Base-by-base conservation (phyloP, 805 yeast species). In the Starmerella ratchasimensis region DNA sequence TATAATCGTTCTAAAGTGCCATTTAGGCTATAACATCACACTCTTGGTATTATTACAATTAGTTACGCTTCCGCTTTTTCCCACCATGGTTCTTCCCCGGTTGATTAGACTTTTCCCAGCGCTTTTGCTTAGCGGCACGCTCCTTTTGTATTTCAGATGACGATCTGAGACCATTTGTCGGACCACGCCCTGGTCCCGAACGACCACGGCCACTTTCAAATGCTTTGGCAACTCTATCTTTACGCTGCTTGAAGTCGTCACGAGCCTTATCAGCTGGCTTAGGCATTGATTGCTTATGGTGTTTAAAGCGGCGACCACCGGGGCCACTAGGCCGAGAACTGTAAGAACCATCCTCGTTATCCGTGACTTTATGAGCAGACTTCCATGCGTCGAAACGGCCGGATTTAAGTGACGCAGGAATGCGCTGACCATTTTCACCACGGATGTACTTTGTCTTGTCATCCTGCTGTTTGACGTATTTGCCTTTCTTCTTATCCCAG, bases 351-450 rank as follows among this genome's bases (percentile, higher is more conserved):
- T 31, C 34, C 11, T 24, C 27, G 17, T 32, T 5, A 35, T 61
- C 62, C 23, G 53, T 50, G 32, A 73, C 66, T 37, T 67, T 65
- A 57, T 83, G 71, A 27, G 74, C 72, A 46, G 74, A 68, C 55
- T 80, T 80, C 99, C 99, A 90, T 30, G 76, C 78, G 38, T 86
- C 97, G 53, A 74, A 90, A 47, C 82, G 74, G 32, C 99, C 99
- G 2, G 93, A 76, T 54, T 81, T 70, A 62, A 76, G 83, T 11
- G 90, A 69, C 1, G 98, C 97, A 5, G 97, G 95, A 34, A 90
- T 73, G 55, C 72, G 73, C 51, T 79, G 84, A 6, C 99, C 99
- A 58, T 82, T 77, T 58, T 90, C 99, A 44, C 97, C 93, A 46
- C 83, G 77, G 52, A 90, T 90, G 60, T 68, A 88, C 61, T 82